Percentiles rank a stretch among this genome's conserved stretches.
phyloP scores from a whole-genome alignment of 441 rosid genomes.

The Adansonia madagascariensis region DNA sequence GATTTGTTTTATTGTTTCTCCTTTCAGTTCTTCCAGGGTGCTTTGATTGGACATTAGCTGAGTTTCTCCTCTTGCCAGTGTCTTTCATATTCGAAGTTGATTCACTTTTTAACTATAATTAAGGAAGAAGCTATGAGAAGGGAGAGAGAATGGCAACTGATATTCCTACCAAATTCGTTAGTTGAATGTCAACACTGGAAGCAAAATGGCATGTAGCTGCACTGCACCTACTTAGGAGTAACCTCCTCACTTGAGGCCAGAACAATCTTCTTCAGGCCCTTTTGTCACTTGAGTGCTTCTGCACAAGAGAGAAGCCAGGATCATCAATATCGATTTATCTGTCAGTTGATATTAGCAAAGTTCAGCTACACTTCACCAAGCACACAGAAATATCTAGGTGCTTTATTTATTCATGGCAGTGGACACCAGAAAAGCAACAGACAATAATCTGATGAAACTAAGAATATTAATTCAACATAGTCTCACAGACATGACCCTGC shows the following conservation, averaged over 20 bases:
- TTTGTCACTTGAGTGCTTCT: conserved; percentile 21
- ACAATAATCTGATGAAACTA: not conserved
- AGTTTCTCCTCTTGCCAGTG: conserved; percentile 50
- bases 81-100: conserved; percentile 48
- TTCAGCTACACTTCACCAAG: not conserved
- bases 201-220: not conserved
- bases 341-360: conserved; percentile 10
- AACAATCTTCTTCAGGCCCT: conserved; percentile 10
- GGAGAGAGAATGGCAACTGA: conserved; percentile 16
- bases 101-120: conserved; percentile 32
- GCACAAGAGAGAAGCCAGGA: conserved; percentile 21
- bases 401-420: not conserved
- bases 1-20: conserved; percentile 43
- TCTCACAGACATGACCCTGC: not conserved
- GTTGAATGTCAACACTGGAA: conserved; percentile 3
- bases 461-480: not conserved
- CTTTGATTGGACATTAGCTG: conserved; percentile 45
- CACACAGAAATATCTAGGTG: not conserved
- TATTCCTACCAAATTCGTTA: conserved; percentile 4
- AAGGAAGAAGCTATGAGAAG: conserved; percentile 28
- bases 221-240: conserved; percentile 21
- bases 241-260: conserved; percentile 5
- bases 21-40: conserved; percentile 45
- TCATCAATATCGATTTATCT: not conserved
- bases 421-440: not conserved